Conservation (phyloP, 139 green algal species). For the Pleodorina starrii region DNA sequence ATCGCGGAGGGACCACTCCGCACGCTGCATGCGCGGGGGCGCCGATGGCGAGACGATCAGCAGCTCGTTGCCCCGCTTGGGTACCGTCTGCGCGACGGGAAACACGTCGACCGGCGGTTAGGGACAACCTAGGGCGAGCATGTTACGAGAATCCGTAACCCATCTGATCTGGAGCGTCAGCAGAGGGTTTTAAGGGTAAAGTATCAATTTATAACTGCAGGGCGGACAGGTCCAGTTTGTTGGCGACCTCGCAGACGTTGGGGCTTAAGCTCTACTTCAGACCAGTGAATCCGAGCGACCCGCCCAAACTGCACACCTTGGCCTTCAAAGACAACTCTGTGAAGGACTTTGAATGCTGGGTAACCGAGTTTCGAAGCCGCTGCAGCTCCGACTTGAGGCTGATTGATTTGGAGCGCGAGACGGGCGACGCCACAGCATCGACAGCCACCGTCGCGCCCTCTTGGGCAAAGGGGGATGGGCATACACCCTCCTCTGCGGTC, state of each 20-base stretch:
- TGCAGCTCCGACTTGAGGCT: constrained; percentile 25
- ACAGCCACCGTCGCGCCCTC: background rate
- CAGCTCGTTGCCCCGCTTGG: constrained; percentile 48
- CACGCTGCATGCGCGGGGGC: constrained; percentile 54
- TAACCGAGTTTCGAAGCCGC: background rate
- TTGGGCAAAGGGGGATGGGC: background rate
- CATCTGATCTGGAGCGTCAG: too few relatives aligned
- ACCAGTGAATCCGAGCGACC: too few relatives aligned
- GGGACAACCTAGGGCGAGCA: too few relatives aligned
- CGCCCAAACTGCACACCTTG: constrained; percentile 22
- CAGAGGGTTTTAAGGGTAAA: too few relatives aligned
- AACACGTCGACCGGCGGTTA: too few relatives aligned
- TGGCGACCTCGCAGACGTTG: too few relatives aligned
- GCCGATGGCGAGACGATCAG: constrained; percentile 29
- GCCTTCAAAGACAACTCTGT: constrained; percentile 36
- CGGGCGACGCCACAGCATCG: background rate
- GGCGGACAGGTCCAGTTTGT: too few relatives aligned
- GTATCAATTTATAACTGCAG: too few relatives aligned
- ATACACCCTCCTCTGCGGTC: background rate
- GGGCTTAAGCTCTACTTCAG: too few relatives aligned
- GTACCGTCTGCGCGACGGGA: background rate
- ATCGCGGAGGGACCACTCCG: constrained; percentile 56
- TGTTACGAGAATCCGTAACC: too few relatives aligned
- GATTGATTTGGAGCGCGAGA: constrained; percentile 11
- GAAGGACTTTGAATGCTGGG: constrained; percentile 42